These are phyloP conservation scores for Discostella pseudostelligera DNA, from an alignment of 108 stramenopile genomes.

Conservation along the genomic window DNA sequence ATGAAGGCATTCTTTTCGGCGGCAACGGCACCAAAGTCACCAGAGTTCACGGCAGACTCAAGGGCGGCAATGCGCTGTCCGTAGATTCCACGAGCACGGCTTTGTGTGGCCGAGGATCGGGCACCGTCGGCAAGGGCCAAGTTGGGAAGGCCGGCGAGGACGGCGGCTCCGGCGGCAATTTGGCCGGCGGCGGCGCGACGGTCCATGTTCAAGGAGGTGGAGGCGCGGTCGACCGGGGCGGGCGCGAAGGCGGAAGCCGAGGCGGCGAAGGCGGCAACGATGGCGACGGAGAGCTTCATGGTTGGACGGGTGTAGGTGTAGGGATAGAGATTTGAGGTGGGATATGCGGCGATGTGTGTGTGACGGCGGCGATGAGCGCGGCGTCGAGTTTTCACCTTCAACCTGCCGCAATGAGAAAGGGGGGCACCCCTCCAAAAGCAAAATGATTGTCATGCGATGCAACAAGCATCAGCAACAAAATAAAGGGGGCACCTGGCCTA, in stretches of 20 bases:
- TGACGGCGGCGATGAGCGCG: no score
- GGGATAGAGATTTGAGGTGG: no score
- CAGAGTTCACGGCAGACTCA: slow-evolving; percentile 75
- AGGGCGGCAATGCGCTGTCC: slow-evolving; percentile 86
- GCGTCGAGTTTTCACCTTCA: no score
- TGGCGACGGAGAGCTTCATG: slow-evolving; percentile 72
- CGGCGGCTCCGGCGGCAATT: slow-evolving; percentile 71
- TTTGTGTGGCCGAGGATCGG: slow-evolving; percentile 68
- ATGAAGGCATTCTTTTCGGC: slow-evolving; percentile 92
- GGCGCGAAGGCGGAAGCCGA: slow-evolving; percentile 74
- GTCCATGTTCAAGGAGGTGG: slow-evolving; percentile 85
- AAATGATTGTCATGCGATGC: no score
- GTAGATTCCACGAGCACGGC: slow-evolving; percentile 77
- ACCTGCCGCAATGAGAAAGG: no score
- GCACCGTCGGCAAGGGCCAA: slow-evolving; percentile 90
- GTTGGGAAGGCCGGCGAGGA: slow-evolving; percentile 60
- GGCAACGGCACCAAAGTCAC: slow-evolving; percentile 88
- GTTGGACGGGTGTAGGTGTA: not conserved
- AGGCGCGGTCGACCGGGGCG: slow-evolving; percentile 61
- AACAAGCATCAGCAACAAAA: no score
- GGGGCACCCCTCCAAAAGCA: no score
- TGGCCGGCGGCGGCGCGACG: slow-evolving; percentile 85
- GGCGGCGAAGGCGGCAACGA: slow-evolving; percentile 57
- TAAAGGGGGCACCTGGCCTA: no score
- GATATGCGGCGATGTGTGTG: no score